Base-by-base conservation (phyloP, 192 early-diverging fungal genomes). In the Gamsiella multidivaricata region DNA sequence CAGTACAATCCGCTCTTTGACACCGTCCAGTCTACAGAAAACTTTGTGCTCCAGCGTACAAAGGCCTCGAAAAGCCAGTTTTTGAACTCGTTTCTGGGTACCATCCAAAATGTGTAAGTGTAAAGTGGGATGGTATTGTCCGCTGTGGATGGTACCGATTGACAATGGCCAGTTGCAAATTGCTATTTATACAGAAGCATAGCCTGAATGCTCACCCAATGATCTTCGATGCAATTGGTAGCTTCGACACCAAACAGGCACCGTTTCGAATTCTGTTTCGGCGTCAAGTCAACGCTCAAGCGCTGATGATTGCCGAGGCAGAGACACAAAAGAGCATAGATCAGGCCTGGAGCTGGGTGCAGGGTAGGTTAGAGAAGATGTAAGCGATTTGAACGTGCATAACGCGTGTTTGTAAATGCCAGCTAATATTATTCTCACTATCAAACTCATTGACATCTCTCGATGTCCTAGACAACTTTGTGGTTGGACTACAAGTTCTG, bases 81-180 rank as follows among this genome's bases (percentile, higher is more conserved):
- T 59, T 64, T 92, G 55, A 83, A 87, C 54, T 90, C 86, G 55
- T 83, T 98, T 22, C 83, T 95, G 57, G 92, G 91, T 10, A 97
- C 95, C 20, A 92, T 98, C 58, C 96, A 97, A 60, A 97, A 96
- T 81, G 95, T 98, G 89, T 93, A 88, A 69, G 84, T 80, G 8
- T 20, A 34, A 11, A 56, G 14, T 41, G 14, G n/a, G n/a, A n/a
- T n/a, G 11, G 41, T 18, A 42, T 42, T 42, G 18, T 42, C 41
- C 41, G 1, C 18, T 18, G 41, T 15, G 11, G 18, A 2, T 1
- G 11, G 41, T 42, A 18, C 41, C 41, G 3, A 3, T 18, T 42
- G 11, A 18, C 1, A 11, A 41, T 41, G 39, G n/a, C n/a, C n/a
- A n/a, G n/a, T n/a, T n/a, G 39, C 39, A 42, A 15, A 3, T n/a